These are phyloP conservation scores for Yamadazyma epiphylla DNA, from an alignment of 1,139 yeast genomes.

Conservation along the genomic window DNA sequence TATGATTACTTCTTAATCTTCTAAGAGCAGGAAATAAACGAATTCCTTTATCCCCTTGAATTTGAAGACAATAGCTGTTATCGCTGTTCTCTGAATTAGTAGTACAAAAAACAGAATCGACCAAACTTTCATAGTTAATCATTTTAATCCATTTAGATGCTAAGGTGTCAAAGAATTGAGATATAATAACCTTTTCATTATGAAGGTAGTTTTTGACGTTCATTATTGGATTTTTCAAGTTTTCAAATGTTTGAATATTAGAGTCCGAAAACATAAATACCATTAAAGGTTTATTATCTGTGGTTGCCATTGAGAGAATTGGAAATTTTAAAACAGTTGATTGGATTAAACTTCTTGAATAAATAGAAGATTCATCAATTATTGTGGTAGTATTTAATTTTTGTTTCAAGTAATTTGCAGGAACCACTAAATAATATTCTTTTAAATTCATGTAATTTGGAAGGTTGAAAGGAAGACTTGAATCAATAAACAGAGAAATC, in stretches of 20 bases:
- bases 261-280: conserved; percentile 26
- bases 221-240: conserved; percentile 16
- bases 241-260: conserved; percentile 3
- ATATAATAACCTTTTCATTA: conserved; percentile 14
- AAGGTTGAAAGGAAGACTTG: conserved; percentile 29
- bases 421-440: conserved; percentile 33
- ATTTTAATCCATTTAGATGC: conserved; percentile 37
- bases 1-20: neutral
- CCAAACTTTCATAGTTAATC: conserved; percentile 26
- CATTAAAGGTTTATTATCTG: conserved; percentile 25
- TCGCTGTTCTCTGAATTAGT: conserved; percentile 16
- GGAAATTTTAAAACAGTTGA: conserved; percentile 18
- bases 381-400: conserved; percentile 3
- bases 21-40: conserved; percentile 27
- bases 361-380: conserved; percentile 10
- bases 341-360: conserved; percentile 17
- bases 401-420: conserved; percentile 13
- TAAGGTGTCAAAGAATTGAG: conserved; percentile 36
- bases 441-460: conserved; percentile 27
- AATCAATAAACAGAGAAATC: conserved; percentile 18
- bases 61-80: conserved; percentile 36
- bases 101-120: conserved; percentile 42
- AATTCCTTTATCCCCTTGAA: conserved; percentile 23
- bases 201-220: conserved; percentile 19
- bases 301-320: conserved; percentile 17